phyloP scores from a whole-genome alignment of 495 filamentous ascomycete species.

The Penicillium crystallinum region DNA sequence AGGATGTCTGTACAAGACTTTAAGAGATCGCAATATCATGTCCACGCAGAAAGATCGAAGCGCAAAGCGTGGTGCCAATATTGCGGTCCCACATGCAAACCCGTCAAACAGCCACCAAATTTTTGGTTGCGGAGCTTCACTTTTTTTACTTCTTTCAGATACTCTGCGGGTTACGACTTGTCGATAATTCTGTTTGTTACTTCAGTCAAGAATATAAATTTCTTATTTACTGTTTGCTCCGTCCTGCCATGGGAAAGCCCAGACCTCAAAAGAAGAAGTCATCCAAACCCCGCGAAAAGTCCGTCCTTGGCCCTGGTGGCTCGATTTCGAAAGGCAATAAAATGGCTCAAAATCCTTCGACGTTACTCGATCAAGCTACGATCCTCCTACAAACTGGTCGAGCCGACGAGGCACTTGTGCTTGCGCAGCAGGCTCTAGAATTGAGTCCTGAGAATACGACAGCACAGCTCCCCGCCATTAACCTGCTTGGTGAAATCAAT shows the following conservation, averaged over 20 bases:
- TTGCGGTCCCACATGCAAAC: conserved; percentile 46
- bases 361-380: conserved; percentile 63
- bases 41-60: conserved; percentile 7
- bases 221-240: neutral
- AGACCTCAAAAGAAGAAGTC: conserved; percentile 43
- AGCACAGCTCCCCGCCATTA: conserved; percentile 58
- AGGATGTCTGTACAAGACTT: neutral
- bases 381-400: conserved; percentile 66
- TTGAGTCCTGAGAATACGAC: conserved; percentile 35
- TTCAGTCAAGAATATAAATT: neutral
- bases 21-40: neutral
- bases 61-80: conserved; percentile 17
- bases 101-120: conserved; percentile 40
- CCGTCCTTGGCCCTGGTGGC: conserved; percentile 42
- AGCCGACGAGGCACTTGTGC: conserved; percentile 59
- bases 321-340: conserved; percentile 41
- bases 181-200: neutral
- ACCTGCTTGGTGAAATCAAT: conserved; percentile 75
- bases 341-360: conserved; percentile 45
- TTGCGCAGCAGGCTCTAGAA: conserved; percentile 59
- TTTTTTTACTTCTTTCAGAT: conserved; percentile 18
- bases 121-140: conserved; percentile 27
- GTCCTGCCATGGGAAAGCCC: conserved; percentile 43
- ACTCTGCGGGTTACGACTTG: conserved; percentile 8
- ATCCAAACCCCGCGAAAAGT: conserved; percentile 42